These are phyloP conservation scores for Sutorius eximius DNA, from an alignment of 1,284 basidiomycete species.

Conservation along the genomic window DNA sequence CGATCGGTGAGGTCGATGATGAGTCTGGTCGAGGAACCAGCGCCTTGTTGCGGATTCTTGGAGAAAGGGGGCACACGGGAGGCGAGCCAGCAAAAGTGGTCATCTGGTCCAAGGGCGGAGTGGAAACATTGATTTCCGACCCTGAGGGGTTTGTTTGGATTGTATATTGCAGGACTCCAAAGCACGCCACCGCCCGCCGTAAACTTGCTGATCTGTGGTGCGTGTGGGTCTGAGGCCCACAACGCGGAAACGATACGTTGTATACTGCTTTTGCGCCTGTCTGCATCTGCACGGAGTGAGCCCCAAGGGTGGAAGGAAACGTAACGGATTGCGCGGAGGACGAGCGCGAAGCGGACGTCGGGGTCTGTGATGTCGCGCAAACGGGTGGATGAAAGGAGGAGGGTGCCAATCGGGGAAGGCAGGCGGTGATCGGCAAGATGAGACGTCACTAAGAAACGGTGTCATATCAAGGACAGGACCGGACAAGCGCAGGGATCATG, in stretches of 20 bases:
- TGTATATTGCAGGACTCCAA: conserved; percentile 54
- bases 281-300: conserved; percentile 55
- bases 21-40: conserved; percentile 21
- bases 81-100: conserved; percentile 32
- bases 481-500: conserved; percentile 3
- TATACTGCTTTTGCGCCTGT: conserved; percentile 47
- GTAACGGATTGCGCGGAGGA: conserved; percentile 66
- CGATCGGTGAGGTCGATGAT: conserved; percentile 39
- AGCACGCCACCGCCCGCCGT: conserved; percentile 59
- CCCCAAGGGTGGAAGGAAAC: conserved; percentile 76
- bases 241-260: conserved; percentile 47
- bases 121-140: conserved; percentile 17
- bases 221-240: conserved; percentile 38
- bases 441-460: conserved; percentile 35
- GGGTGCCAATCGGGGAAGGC: conserved; percentile 51
- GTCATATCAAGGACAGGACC: conserved; percentile 18
- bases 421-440: conserved; percentile 38
- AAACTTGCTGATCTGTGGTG: conserved; percentile 28
- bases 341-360: conserved; percentile 44
- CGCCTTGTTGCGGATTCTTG: conserved; percentile 29
- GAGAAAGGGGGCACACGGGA: conserved; percentile 31
- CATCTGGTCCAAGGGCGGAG: conserved; percentile 20
- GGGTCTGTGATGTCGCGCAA: conserved; percentile 39
- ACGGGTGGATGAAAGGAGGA: conserved; percentile 42
- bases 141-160: conserved; percentile 25